Conservation (phyloP, 441 rosid species). For the Populus trichocarpa region DNA sequence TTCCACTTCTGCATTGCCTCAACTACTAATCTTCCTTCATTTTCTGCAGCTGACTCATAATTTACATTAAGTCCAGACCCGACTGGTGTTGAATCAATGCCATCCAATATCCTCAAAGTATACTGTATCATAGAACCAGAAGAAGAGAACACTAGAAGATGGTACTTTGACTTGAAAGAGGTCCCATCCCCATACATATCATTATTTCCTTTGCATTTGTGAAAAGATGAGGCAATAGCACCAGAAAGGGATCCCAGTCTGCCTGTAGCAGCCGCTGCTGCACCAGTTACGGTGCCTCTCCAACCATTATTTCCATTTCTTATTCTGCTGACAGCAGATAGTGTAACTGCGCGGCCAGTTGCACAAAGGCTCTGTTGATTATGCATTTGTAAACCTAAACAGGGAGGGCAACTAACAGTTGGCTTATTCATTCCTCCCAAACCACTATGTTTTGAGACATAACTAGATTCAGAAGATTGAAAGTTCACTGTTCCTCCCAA, state of each 20-base stretch:
- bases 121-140: constrained; percentile 80
- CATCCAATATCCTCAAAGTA: constrained; percentile 38
- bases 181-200: constrained; percentile 27
- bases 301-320: constrained; percentile 75
- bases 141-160: constrained; percentile 79
- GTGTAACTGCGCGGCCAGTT: constrained; percentile 62
- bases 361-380: constrained; percentile 39
- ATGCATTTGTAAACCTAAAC: constrained; percentile 28
- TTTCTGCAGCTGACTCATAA: constrained; percentile 52
- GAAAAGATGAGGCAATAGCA: constrained; percentile 74
- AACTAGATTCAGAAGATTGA: constrained; percentile 31
- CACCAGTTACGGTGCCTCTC: constrained; percentile 72
- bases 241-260: constrained; percentile 57
- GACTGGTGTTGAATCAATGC: constrained; percentile 30
- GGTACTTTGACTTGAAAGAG: constrained; percentile 42
- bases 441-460: constrained; percentile 32
- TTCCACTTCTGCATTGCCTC: constrained; percentile 81
- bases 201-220: constrained; percentile 42
- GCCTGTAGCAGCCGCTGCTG: constrained; percentile 88
- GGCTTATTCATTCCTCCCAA: constrained; percentile 30
- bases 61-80: constrained; percentile 30
- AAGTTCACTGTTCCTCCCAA: constrained; percentile 47
- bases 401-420: constrained; percentile 37
- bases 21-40: constrained; percentile 63
- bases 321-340: constrained; percentile 74